These are phyloP conservation scores for Lentinula guzmanii DNA, from an alignment of 768 basidiomycete genomes.

Conservation along the genomic window DNA sequence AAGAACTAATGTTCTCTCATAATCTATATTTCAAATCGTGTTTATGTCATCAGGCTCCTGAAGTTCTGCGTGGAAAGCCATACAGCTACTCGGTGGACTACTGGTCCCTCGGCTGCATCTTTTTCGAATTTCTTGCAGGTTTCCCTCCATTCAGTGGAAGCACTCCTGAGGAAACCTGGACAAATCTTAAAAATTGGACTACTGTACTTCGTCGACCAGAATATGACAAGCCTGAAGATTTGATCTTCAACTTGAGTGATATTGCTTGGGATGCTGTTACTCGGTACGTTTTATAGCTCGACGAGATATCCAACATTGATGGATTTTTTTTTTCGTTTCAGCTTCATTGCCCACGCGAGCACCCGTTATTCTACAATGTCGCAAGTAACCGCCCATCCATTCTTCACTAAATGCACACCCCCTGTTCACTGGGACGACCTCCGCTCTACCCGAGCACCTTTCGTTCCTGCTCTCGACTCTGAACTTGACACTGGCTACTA, in stretches of 20 bases:
- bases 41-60: slow-evolving; percentile 49
- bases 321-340: slow-evolving; percentile 20
- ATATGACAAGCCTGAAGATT: slow-evolving; percentile 93
- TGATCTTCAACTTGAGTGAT: slow-evolving; percentile 94
- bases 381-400: slow-evolving; percentile 73
- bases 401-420: slow-evolving; percentile 52
- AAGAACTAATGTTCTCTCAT: no score
- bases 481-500: slow-evolving; percentile 96
- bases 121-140: slow-evolving; percentile 95
- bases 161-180: slow-evolving; percentile 97
- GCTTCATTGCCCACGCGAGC: slow-evolving; percentile 84
- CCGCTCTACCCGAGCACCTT: slow-evolving; percentile 74
- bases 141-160: slow-evolving; percentile 98
- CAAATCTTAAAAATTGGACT: slow-evolving; percentile 97
- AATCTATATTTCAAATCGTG: neutral
- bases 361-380: slow-evolving; percentile 70
- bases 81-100: slow-evolving; percentile 97
- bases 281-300: slow-evolving; percentile 38
- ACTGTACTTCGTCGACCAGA: slow-evolving; percentile 88
- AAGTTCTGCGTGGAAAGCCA: slow-evolving; percentile 89
- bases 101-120: slow-evolving; percentile 97
- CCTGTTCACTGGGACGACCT: slow-evolving; percentile 71
- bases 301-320: neutral
- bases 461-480: slow-evolving; percentile 90
- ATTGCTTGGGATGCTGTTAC: slow-evolving; percentile 93